Conservation (phyloP, 441 rosid genomes). For the Gossypium davidsonii region DNA sequence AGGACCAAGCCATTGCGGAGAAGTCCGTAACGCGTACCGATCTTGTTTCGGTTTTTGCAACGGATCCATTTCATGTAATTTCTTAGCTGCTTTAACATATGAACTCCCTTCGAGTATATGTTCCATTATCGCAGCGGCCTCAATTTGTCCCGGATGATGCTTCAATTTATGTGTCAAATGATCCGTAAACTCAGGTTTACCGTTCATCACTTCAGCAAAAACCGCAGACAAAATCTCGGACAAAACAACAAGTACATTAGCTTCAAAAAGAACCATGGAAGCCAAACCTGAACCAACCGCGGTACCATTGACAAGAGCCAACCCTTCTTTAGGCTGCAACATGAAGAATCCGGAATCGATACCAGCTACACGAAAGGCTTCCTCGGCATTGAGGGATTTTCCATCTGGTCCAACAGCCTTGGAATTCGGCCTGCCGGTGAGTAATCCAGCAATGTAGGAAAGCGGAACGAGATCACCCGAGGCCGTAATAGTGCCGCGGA, state of each 20-base stretch:
- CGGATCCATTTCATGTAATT: slow-evolving; percentile 53
- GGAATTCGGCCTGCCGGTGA: slow-evolving; percentile 52
- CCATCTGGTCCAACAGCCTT: slow-evolving; percentile 52
- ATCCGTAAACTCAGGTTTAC: slow-evolving; percentile 18
- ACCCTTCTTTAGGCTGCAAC: slow-evolving; percentile 25
- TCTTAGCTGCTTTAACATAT: slow-evolving; percentile 50
- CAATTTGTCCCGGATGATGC: slow-evolving; percentile 20
- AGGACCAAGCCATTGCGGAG: slow-evolving; percentile 73
- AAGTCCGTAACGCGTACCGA: slow-evolving; percentile 60
- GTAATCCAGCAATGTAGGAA: slow-evolving; percentile 54
- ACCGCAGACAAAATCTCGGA: slow-evolving; percentile 22
- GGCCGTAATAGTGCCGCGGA: slow-evolving; percentile 59
- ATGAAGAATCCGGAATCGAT: slow-evolving; percentile 38
- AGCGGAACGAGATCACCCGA: slow-evolving; percentile 64
- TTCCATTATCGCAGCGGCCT: slow-evolving; percentile 20
- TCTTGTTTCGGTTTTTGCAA: slow-evolving; percentile 72
- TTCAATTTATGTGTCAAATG: slow-evolving; percentile 18
- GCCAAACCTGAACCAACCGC: slow-evolving; percentile 21
- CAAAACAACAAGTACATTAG: slow-evolving; percentile 7
- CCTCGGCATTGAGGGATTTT: slow-evolving; percentile 28
- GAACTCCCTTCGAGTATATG: slow-evolving; percentile 44
- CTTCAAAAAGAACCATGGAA: slow-evolving; percentile 17
- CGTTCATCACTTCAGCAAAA: slow-evolving; percentile 30
- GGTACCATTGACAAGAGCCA: slow-evolving; percentile 17
- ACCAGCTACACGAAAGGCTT: slow-evolving; percentile 38